Percentiles rank a stretch among this genome's conserved stretches.
Evolutionary conservation across 2,329 filamentous ascomycete species (phyloP).

Genomic region (Tolypocladium pustulatum): DNA sequence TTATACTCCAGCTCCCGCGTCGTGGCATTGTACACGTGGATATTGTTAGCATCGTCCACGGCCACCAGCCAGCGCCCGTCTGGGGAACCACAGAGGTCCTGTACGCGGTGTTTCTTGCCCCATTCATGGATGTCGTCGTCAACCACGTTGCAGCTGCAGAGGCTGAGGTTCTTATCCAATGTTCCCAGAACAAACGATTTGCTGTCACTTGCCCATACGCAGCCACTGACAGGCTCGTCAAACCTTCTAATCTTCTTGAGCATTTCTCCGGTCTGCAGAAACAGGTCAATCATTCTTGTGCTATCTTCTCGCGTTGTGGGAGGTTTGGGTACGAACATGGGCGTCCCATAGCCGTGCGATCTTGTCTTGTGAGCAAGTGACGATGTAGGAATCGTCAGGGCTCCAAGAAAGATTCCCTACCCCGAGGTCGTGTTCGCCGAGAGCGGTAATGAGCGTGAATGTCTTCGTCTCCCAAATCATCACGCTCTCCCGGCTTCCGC

Average conservation of each 20-base stretch:
- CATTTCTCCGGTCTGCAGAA: conserved; percentile 49
- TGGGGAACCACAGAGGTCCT: conserved; percentile 74
- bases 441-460: conserved; percentile 52
- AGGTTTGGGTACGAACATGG: conserved; percentile 35
- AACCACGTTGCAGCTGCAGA: conserved; percentile 61
- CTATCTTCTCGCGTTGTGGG: too few relatives aligned
- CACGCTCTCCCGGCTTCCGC: conserved; percentile 64
- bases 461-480: conserved; percentile 71
- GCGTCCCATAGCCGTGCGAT: conserved; percentile 68
- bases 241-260: conserved; percentile 59
- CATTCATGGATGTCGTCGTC: conserved; percentile 56
- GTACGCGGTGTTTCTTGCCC: conserved; percentile 62
- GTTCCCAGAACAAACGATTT: conserved; percentile 70
- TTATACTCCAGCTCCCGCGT: conserved; percentile 67
- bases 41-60: conserved; percentile 56
- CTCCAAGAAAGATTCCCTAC: conserved; percentile 84
- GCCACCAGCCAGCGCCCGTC: conserved; percentile 74
- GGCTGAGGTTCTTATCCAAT: conserved; percentile 53
- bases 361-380: conserved; percentile 71
- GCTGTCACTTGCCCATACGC: conserved; percentile 78
- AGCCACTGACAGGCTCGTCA: conserved; percentile 76
- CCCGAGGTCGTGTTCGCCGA: conserved; percentile 57
- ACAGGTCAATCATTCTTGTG: background rate
- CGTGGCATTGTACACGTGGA: conserved; percentile 75
- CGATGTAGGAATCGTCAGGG: conserved; percentile 75